Base-by-base conservation (phyloP, 2,329 filamentous ascomycete genomes). In the Emergomyces orientalis region DNA sequence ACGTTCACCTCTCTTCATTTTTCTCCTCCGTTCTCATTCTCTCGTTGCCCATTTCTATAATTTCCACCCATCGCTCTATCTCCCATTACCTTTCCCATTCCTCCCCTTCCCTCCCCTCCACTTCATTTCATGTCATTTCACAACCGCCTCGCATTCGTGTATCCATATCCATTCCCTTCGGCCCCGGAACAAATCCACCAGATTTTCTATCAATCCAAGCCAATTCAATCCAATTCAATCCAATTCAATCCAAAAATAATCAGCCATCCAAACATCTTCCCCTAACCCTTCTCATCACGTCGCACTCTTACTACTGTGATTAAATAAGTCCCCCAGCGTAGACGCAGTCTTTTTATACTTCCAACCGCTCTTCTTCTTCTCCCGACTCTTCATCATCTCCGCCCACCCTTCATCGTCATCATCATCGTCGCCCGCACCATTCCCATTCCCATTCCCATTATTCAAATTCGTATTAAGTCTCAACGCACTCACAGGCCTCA, bases 391-490 rank as follows among this genome's bases (percentile, higher is more conserved):
- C 72, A 76, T 77, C 79, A 81, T 79, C 63, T 80, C 76, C n/a
- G 78, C 76, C 79, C 79, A 81, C 7, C 80, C 79, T 32, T 81
- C 79, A 62, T 81, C 74, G 1, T 80, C 79, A n/a, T 81, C 79
- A 13, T 78, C 62, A 25, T 65, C 64, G 6, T 69, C 67, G 1
- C 19, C 9, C 41, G n/a, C 9, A 17, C 8, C 49, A 52, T 52
- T 32, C 11, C 55, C 39, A 19, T 37, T 55, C 2, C 37, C 63
- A 61, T 64, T 68, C 59, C 61, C 65, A 43, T 41, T 13, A 39
- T 27, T 27, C 52, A 56, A 9, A 34, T 25, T 32, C 54, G 8
- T 30, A 17, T 9, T 17, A 32, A 14, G 25, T 2, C 49, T 52
- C 49, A 52, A 30, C 49, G 11, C 49, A 7, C 22, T 30, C 14